Evolutionary conservation across 2,329 filamentous ascomycete genomes (phyloP).

Genomic region (Aspergillus neotritici): DNA sequence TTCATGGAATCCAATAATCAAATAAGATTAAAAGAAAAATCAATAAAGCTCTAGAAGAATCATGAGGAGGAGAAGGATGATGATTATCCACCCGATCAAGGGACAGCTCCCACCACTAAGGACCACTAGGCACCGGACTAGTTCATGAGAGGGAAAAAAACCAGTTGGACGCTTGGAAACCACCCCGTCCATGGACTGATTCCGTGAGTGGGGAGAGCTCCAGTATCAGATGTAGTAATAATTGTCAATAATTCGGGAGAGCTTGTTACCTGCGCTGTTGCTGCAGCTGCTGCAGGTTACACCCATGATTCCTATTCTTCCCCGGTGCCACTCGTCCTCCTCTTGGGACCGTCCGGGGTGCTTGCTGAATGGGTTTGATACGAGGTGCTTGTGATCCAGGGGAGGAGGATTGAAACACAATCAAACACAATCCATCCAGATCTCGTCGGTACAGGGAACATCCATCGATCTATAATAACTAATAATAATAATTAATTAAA

Average conservation of each 20-base stretch:
- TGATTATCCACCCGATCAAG: slow-evolving; percentile 15
- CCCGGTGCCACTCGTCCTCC: too few species aligned
- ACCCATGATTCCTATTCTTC: neutral
- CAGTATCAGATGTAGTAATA: slow-evolving; percentile 19
- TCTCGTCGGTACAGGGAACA: too few species aligned
- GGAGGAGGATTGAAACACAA: too few species aligned
- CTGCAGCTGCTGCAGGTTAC: slow-evolving; percentile 4
- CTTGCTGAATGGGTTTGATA: too few species aligned
- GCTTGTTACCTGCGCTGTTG: too few species aligned
- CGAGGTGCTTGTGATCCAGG: too few species aligned
- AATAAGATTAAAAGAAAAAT: neutral
- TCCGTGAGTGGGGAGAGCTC: slow-evolving; percentile 11
- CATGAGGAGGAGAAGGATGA: neutral
- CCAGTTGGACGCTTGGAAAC: slow-evolving; percentile 13
- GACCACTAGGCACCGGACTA: slow-evolving; percentile 11
- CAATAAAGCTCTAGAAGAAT: neutral
- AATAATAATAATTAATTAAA: too few species aligned
- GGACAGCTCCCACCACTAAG: slow-evolving; percentile 15
- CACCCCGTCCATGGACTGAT: slow-evolving; percentile 21
- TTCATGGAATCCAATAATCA: too few species aligned
- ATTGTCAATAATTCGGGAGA: slow-evolving; percentile 15
- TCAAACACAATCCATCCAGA: too few species aligned
- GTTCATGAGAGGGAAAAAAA: slow-evolving; percentile 6
- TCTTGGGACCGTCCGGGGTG: too few species aligned
- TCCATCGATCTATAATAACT: too few species aligned